Percentiles rank a stretch among this genome's conserved stretches.
phyloP scores from a whole-genome alignment of 805 yeast species.

The Kodamaea fukazawae region DNA sequence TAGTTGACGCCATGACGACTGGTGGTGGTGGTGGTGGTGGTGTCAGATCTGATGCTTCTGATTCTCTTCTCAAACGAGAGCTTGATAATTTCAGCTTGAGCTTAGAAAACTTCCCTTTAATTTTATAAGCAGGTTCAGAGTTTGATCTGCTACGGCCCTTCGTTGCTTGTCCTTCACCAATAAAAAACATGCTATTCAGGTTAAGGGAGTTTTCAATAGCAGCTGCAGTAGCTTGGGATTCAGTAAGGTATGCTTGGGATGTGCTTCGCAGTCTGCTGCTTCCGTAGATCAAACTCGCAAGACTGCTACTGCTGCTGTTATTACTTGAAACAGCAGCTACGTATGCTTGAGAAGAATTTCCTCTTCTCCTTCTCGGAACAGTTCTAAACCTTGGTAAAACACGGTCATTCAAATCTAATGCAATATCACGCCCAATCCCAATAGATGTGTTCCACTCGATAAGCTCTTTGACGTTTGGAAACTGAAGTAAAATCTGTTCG shows the following conservation, averaged over 20 bases:
- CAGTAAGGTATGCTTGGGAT: slow-evolving; percentile 3
- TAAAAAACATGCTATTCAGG: slow-evolving; percentile 5
- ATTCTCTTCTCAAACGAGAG: slow-evolving; percentile 3
- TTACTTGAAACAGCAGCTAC: background rate
- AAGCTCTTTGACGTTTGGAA: slow-evolving; percentile 59
- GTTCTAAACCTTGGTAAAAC: slow-evolving; percentile 74
- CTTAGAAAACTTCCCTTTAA: slow-evolving; percentile 21
- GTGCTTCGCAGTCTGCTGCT: slow-evolving; percentile 6
- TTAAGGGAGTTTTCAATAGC: slow-evolving; percentile 7
- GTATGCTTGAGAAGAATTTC: background rate
- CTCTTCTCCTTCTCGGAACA: slow-evolving; percentile 61
- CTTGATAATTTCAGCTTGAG: slow-evolving; percentile 18
- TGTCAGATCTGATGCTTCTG: background rate
- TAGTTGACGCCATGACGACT: background rate
- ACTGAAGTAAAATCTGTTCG: slow-evolving; percentile 74
- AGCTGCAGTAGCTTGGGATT: slow-evolving; percentile 5
- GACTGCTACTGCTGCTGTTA: slow-evolving; percentile 5
- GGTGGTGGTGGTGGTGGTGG: slow-evolving; percentile 2
- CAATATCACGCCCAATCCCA: slow-evolving; percentile 71
- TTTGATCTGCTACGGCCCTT: slow-evolving; percentile 11
- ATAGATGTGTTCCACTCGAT: slow-evolving; percentile 77
- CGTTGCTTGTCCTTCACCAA: slow-evolving; percentile 1
- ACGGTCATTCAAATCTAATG: slow-evolving; percentile 72
- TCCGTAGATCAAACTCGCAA: slow-evolving; percentile 6
- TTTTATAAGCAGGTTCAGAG: slow-evolving; percentile 20